Evolutionary conservation across 2,329 filamentous ascomycete species (phyloP), one percentile per base, ranked within the genome.

Genomic region (Aspergillus hortae): DNA sequence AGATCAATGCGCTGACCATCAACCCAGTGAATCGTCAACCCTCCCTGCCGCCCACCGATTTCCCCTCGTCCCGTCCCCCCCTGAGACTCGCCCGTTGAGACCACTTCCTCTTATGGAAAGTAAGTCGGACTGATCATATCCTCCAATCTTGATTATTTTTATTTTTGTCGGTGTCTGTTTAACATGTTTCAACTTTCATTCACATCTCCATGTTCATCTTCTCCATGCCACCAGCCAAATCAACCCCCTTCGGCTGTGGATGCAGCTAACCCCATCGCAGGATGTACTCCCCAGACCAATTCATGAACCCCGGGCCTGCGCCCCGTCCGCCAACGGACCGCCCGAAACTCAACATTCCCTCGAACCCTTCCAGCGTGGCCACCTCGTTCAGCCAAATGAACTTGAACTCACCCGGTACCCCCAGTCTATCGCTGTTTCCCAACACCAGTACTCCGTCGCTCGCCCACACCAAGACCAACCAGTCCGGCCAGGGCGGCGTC

Each of bases 291-390:
- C 74, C 80, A 55, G 80, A 82, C 57, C 82, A 85, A 64, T 97
- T 97, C 77, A 95, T 97, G 89, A 97, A 97, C 73, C 91, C 94
- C 56, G 91, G 94, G 59, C 92, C 94, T 63, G 92, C 94, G 61
- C 94, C 94, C 60, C 87, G 89, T 65, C 92, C 94, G 55, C 94
- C 92, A 17, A 86, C 82, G 54, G 89, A 94, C 67, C 85, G 89
- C 64, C 89, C 91, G 55, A 87, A 89, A 67, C 83, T 96, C 61
- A 86, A 86, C 64, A 80, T 95, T 55, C 40, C 91, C 87, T 56
- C 88, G 83, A 68, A 82, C 84, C 56, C 77, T 63, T 89, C 86
- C 68, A 78, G 86, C 57, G 92, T 86, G 73, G 63, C 69, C 21
- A 90, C 92, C 78, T 87, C 87, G 53, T 76, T 77, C 52, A 66